Percentiles rank a stretch among this genome's conserved stretches.
These are phyloP conservation scores for Suaeda aralocaspica DNA, from an alignment of 148 eudicot genomes.

Conservation along the genomic window DNA sequence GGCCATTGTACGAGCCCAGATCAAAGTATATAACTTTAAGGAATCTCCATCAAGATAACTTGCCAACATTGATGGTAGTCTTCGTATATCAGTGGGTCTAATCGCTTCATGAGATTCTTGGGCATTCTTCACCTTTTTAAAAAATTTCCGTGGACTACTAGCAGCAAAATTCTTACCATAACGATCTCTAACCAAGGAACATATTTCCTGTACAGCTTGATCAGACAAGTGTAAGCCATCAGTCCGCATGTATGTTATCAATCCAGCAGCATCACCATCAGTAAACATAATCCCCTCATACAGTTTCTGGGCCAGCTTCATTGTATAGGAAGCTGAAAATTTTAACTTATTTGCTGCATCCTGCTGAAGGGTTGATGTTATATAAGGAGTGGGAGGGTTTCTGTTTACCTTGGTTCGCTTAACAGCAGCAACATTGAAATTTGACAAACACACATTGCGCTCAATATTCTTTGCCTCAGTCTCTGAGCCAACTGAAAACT, in stretches of 20 bases:
- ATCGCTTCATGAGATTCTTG: conserved; percentile 99
- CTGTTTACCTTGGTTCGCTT: conserved; percentile 51
- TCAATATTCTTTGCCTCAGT: conserved; percentile 55
- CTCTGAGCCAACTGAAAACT: conserved; percentile 58
- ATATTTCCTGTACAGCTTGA: conserved; percentile 64
- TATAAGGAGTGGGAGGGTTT: conserved; percentile 78
- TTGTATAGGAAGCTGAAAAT: conserved; percentile 66
- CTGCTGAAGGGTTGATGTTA: conserved; percentile 96
- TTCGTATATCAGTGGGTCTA: conserved; percentile 76
- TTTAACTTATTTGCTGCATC: conserved; percentile 90
- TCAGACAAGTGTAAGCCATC: conserved; percentile 89
- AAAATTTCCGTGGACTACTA: conserved; percentile 56
- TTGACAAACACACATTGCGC: conserved; percentile 41
- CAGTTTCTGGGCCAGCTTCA: conserved; percentile 93
- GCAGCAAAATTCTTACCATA: conserved; percentile 63
- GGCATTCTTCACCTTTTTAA: conserved; percentile 88
- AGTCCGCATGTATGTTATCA: conserved; percentile 95
- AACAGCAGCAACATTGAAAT: conserved; percentile 47
- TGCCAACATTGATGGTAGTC: conserved; percentile 65
- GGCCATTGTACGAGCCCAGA: conserved; percentile 92
- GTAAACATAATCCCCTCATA: conserved; percentile 78
- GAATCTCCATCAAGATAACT: conserved; percentile 73
- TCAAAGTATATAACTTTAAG: conserved; percentile 70
- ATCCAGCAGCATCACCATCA: conserved; percentile 56
- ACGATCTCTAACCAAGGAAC: conserved; percentile 55